Base-by-base conservation (phyloP, 2,329 filamentous ascomycete genomes). In the Chaetomium sp. region DNA sequence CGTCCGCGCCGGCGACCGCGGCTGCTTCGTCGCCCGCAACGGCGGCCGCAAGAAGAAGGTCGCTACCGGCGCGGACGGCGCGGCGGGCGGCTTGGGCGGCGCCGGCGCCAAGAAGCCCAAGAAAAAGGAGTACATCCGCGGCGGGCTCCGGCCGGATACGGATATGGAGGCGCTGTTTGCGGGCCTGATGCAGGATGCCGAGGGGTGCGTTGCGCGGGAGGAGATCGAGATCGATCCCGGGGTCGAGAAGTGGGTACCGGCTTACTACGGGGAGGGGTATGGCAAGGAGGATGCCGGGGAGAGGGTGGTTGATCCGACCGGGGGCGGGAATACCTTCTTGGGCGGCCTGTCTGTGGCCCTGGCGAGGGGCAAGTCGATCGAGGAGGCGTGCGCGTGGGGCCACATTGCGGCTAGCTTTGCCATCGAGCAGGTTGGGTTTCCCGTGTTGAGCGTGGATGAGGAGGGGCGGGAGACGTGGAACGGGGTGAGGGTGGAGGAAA, bases 371-470 rank as follows among this genome's bases (percentile, higher is more conserved):
- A 80, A 84, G 70, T 73, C 76, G 29, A 80, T 91, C 49, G 86
- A 88, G 66, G 87, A 92, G 71, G 93, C 92, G 5, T 88, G 90
- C 5, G 81, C 86, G 0, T 94, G 90, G 86, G 95, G 89, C 4
- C 90, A 86, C 54, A 84, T 98, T 6, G 90, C 92, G 2, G 94
- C 95, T 8, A 93, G 93, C 72, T 95, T 97, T 76, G 92, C 92
- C 19, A 96, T 99, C 72, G 93, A 99, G 78, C 95, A 99, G 76
- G 88, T 96, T 60, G 94, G 95, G 0, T 86, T 96, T 75, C 94
- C 94, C 0, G 75, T 75, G 0, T 73, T 93, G 13, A 78, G 74
- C 1, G 72, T 72, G 56, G 77, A 81, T 59, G 77, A 75, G 9
- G 69, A 79, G 4, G 82, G 80, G 6, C 69, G 72, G 25, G 87